Base-by-base conservation (phyloP, 345 rosid species). In the Turritis glabra region DNA sequence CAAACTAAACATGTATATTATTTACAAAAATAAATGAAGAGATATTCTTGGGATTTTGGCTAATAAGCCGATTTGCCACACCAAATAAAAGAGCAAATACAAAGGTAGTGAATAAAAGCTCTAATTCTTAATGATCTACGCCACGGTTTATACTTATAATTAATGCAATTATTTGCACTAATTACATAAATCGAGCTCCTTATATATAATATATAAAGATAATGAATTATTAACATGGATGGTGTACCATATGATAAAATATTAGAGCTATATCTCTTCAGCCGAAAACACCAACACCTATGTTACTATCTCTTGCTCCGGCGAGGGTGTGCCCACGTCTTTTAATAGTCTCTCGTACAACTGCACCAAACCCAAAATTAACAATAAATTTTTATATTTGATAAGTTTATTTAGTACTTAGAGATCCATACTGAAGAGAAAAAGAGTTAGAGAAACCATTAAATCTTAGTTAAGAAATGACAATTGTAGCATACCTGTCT, bases 301-400 rank as follows among this genome's bases (percentile, higher is more conserved):
- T 52, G 71, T 64, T 70, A 70, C 54, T 64, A 77, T 57, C 37
- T 14, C 75, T 64, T 77, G 76, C 33, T 77, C 80, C 72, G 80
- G 55, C 46, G 76, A 77, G 67, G 80, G 71, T 56, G 64, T 83
- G 32, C 95, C 94, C 18, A 94, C 81, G 48, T 87, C 95, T 63
- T 82, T 84, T 15, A 87, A 81, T 30, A 91, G 69, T 84, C 83
- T 92, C 77, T 79, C 81, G 65, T 95, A 91, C 72, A 94, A 80
- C 98, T 94, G 97, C 84, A 85, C 52, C 67, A 51, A 11, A 67
- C 37, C 30, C 59, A 65, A 19, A 29, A 60, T 23, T 15, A 8
- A 47, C 27, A 13, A 27, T 76, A 29, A 58, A 23, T 8, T 27
- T 50, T 3, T 14, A 56, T 29, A 37, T 46, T 4, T 21, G 7